These are phyloP conservation scores for Leucogyrophana mollusca DNA, from an alignment of 768 basidiomycete genomes.

Conservation along the genomic window DNA sequence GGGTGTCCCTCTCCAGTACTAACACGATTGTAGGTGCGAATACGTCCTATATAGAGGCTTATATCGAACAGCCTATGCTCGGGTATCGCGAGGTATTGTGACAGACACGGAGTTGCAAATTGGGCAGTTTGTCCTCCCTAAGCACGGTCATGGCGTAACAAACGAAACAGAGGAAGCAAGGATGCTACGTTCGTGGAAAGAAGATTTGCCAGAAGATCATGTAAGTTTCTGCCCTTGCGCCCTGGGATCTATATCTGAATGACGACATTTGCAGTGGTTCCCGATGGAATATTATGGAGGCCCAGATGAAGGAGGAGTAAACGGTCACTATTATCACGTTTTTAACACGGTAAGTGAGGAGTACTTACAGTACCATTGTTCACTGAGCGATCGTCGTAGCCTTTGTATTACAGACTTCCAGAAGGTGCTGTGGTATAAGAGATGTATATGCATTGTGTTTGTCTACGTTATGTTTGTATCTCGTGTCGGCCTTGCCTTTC, in stretches of 20 bases:
- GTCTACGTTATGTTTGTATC: conserved; percentile 5
- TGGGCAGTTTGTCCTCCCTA: conserved; percentile 79
- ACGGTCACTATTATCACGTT: conserved; percentile 77
- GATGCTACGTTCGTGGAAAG: conserved; percentile 66
- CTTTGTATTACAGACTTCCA: conserved; percentile 54
- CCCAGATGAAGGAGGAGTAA: conserved; percentile 51
- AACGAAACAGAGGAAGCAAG: conserved; percentile 63
- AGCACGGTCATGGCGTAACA: conserved; percentile 46
- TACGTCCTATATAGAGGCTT: conserved; percentile 85
- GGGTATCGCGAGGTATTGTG: conserved; percentile 78
- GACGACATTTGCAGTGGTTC: conserved; percentile 59
- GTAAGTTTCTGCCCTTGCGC: conserved; percentile 35
- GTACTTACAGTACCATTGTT: not conserved
- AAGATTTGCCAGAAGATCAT: conserved; percentile 62
- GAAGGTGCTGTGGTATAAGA: conserved; percentile 39
- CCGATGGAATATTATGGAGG: conserved; percentile 68
- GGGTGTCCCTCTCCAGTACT: not conserved
- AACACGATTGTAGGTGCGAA: conserved; percentile 63
- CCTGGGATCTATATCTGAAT: not conserved
- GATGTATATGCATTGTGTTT: conserved; percentile 1
- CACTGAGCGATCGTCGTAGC: conserved; percentile 26
- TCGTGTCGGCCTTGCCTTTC: conserved; percentile 7
- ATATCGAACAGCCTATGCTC: conserved; percentile 78
- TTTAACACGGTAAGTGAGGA: conserved; percentile 57
- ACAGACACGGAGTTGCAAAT: conserved; percentile 92